Base-by-base conservation (phyloP, 495 filamentous ascomycete genomes). In the Hamigera avellanea region DNA sequence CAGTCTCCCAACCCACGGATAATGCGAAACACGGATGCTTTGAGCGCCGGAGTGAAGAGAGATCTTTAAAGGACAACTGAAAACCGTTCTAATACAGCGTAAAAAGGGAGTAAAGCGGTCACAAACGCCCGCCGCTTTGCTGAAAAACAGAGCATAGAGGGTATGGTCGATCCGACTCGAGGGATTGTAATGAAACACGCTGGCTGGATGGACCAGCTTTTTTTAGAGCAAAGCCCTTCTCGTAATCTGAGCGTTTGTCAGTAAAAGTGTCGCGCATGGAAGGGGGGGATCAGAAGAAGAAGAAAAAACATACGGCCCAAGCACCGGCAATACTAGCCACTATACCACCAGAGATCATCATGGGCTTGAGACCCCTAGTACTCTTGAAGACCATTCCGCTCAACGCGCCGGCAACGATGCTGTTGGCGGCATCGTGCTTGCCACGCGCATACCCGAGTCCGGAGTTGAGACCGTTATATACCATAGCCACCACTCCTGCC, bases 321-420 rank as follows among this genome's bases (percentile, higher is more conserved):
- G 60, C 72, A 38, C 85, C 89, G 21, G 91, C 91, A 37, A 85
- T 72, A 12, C 75, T 68, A 27, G 80, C 91, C 40, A 95, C 86
- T 34, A 98, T 76, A 42, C 80, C 80, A 25, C 86, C 82, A 19
- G 84, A 93, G 49, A 94, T 91, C 70, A 86, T 64, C 87, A 96
- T 95, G 16, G 86, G 86, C 66, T 79, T 76, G 19, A 88, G 25
- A 8, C 91, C 91, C 50, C 81, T 75, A 12, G 93, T 95, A 49
- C 86, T 89, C 75, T 94, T 96, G 64, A 95, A 98, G 23, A 96
- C 41, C 76, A 86, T 86, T 32, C 91, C 91, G 49, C 86, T 91
- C 40, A 98, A 49, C 3, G 67, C 81, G 29, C 91, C 91, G 2
- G 88, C 87, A 14, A 71, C 54, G 39, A 98, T 72, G 35, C 85